These are phyloP conservation scores for Styphnolobium japonicum DNA, from an alignment of 306 rosid genomes.

Conservation along the genomic window DNA sequence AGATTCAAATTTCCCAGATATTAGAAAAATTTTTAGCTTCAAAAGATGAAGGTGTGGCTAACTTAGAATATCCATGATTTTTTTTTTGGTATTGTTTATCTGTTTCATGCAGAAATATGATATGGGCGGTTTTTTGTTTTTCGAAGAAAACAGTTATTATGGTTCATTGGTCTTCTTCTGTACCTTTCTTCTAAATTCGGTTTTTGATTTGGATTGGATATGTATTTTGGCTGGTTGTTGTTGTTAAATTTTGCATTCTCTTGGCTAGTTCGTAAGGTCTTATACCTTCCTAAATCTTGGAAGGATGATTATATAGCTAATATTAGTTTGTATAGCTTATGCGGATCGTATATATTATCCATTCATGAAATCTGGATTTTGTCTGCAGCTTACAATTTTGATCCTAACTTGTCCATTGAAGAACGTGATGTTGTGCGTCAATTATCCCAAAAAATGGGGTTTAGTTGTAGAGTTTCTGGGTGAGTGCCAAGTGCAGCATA, in stretches of 20 bases:
- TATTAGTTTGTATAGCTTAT: neutral
- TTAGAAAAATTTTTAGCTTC: slow-evolving; percentile 31
- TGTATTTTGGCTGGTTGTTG: neutral
- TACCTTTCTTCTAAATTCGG: too few relatives aligned
- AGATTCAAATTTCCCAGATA: slow-evolving; percentile 27
- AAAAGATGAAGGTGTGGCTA: slow-evolving; percentile 27
- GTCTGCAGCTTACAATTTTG: slow-evolving; percentile 46
- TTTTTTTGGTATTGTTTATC: too few relatives aligned
- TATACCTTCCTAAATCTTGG: too few relatives aligned
- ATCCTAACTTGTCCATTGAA: slow-evolving; percentile 5
- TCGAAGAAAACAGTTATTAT: too few relatives aligned
- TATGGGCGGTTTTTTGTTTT: neutral
- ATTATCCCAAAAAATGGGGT: slow-evolving; percentile 31
- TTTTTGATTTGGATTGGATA: neutral
- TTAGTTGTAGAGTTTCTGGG: slow-evolving; percentile 55
- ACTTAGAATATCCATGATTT: neutral
- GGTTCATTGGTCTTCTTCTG: too few relatives aligned
- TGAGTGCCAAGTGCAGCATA: slow-evolving; percentile 24
- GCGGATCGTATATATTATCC: neutral
- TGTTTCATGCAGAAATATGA: neutral
- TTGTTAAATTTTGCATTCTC: too few relatives aligned
- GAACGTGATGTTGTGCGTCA: slow-evolving; percentile 46
- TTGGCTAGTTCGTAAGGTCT: too few relatives aligned
- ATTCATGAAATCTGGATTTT: neutral
- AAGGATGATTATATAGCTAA: too few relatives aligned